Percentiles rank a stretch among this genome's conserved stretches.
phyloP scores from a whole-genome alignment of 805 yeast genomes.

The Candida nemodendra region DNA sequence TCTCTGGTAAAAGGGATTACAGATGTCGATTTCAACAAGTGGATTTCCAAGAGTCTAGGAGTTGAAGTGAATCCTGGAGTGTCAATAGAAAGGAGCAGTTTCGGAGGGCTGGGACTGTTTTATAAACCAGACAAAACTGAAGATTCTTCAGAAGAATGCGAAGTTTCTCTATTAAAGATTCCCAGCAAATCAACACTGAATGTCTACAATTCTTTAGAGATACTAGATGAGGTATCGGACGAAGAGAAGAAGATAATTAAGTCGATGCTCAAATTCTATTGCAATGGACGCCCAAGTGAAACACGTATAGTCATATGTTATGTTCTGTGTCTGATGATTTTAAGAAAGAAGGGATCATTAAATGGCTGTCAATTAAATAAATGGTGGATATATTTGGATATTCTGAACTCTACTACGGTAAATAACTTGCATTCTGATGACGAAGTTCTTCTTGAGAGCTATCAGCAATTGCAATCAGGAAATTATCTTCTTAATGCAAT shows the following conservation, averaged over 20 bases:
- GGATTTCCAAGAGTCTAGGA: not conserved
- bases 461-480: conserved; percentile 11
- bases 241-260: conserved; percentile 22
- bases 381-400: conserved; percentile 31
- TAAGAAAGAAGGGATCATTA: conserved; percentile 9
- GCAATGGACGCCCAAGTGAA: conserved; percentile 20
- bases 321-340: conserved; percentile 21
- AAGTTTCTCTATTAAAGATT: conserved; percentile 38
- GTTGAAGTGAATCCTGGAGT: conserved; percentile 11
- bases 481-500: conserved; percentile 13
- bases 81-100: conserved; percentile 14
- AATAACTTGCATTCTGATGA: conserved; percentile 29
- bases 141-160: conserved; percentile 3
- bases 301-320: conserved; percentile 27
- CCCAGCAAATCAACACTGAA: conserved; percentile 34
- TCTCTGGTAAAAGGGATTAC: too few species aligned
- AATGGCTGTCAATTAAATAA: conserved; percentile 1
- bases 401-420: conserved; percentile 36
- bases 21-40: too few species aligned
- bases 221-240: conserved; percentile 16
- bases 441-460: conserved; percentile 24
- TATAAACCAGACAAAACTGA: conserved; percentile 9
- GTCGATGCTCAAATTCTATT: conserved; percentile 15
- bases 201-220: conserved; percentile 29
- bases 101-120: conserved; percentile 40